Conservation (phyloP, 1,284 basidiomycete species). For the Tilletia setariae region DNA sequence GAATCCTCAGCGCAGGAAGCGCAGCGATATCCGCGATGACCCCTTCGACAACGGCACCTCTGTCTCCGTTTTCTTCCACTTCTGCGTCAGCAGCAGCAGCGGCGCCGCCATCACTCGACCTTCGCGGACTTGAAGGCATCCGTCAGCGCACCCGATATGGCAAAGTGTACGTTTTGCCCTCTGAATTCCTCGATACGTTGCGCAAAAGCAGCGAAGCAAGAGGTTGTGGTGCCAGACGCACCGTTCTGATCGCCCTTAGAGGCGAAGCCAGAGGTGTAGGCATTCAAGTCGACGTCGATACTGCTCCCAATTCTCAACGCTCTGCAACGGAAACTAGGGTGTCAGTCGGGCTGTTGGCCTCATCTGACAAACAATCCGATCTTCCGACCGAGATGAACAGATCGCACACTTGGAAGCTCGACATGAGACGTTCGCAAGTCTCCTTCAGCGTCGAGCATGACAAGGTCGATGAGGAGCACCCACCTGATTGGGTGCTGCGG, state of each 20-base stretch:
- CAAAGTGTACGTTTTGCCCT: conserved; percentile 12
- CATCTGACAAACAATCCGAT: too few species aligned
- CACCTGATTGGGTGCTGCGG: conserved; percentile 6
- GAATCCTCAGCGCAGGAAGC: not conserved
- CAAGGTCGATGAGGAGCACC: not conserved
- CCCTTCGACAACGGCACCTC: not conserved
- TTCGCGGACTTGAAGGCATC: conserved; percentile 11
- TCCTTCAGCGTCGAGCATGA: not conserved
- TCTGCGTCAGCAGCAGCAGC: not conserved
- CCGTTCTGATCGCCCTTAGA: not conserved
- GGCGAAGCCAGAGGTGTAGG: conserved; percentile 1
- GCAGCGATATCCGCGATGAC: not conserved
- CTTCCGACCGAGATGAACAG: not conserved
- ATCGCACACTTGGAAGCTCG: conserved; percentile 4
- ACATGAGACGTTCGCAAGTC: not conserved
- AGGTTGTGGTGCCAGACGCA: not conserved
- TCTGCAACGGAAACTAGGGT: too few species aligned
- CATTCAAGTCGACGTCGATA: not conserved
- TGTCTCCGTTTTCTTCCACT: not conserved
- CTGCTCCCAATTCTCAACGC: not conserved
- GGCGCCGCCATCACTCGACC: not conserved
- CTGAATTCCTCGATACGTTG: not conserved
- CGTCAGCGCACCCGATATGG: conserved; percentile 10
- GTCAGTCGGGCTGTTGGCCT: too few species aligned
- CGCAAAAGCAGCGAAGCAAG: not conserved